phyloP scores from a whole-genome alignment of 192 early-diverging fungal species.

The Dissophora globulifera region DNA sequence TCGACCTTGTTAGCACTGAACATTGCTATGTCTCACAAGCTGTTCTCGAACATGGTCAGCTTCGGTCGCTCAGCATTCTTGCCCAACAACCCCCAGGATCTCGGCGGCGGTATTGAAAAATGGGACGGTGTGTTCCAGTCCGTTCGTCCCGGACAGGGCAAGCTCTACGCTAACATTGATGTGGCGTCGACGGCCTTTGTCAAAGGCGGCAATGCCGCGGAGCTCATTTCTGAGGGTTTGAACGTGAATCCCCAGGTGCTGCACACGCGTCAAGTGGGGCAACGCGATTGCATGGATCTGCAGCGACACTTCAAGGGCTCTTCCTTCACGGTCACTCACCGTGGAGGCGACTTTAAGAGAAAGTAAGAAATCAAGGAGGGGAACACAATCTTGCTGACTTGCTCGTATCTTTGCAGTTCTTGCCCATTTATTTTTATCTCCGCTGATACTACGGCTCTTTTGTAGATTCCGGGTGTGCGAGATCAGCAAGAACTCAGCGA shows the following conservation, averaged over 20 bases:
- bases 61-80: constrained; percentile 36
- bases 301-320: constrained; percentile 54
- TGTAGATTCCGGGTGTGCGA: constrained; percentile 71
- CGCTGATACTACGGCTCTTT: neutral
- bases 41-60: constrained; percentile 37
- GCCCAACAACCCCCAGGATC: constrained; percentile 18
- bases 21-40: constrained; percentile 46
- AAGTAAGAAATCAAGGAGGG: neutral
- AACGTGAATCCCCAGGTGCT: too few relatives aligned
- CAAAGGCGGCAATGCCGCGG: constrained; percentile 65
- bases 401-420: too few relatives aligned
- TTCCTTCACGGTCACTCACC: constrained; percentile 60
- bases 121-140: constrained; percentile 90
- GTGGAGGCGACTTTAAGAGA: constrained; percentile 59
- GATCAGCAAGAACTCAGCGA: constrained; percentile 68
- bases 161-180: constrained; percentile 67
- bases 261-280: constrained; percentile 32
- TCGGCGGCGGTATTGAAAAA: constrained; percentile 79
- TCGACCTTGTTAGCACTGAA: constrained; percentile 56
- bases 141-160: constrained; percentile 72
- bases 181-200: constrained; percentile 65
- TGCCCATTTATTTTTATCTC: neutral
- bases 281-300: neutral
- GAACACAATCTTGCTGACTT: too few relatives aligned
- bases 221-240: constrained; percentile 59